Base-by-base conservation (phyloP, 176 grass and related monocot genomes). In the Avena atlantica region DNA sequence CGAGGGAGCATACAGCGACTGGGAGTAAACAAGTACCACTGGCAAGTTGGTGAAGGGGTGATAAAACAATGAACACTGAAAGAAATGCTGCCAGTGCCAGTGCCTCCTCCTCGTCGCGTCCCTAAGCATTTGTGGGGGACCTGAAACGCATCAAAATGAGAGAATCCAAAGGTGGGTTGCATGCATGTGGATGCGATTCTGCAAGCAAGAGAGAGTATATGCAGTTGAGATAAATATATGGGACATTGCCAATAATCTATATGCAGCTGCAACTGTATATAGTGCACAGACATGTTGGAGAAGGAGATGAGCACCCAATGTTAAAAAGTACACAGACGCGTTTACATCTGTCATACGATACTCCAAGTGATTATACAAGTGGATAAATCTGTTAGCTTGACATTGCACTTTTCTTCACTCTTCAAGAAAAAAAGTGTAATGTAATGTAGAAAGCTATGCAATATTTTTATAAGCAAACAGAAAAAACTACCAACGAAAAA, bases 121-220 rank as follows among this genome's bases (percentile, higher is more conserved):
- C 42, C 47, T 71, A 24, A 23, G 44, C 64, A 45, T 42, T 58
- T 31, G 85, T 91, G 85, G 85, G 85, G 89, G 89, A 80, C 85
- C 89, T 87, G 74, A 70, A 71, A 71, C 12, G 65, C 80, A 87
- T 91, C 85, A 91, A 88, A 81, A 88, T 81, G 68, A 57, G 85
- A 70, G 86, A 81, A 91, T 91, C 89, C 81, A 85, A 81, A 81
- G 89, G 76, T 91, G 86, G 77, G 7, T 70, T 80, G 76, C 82
- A 91, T 84, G 89, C 86, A 91, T 88, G 89, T 91, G 85, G 34
- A n/a, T 53, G 44, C 8, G 60, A 88, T 88, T 87, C 59, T 80
- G 81, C 76, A 76, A 85, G 74, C 85, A 91, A 60, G 80, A 60
- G 80, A 84, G 63, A 31, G 29, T 74, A 84, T 91, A 69, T 70